Percentiles rank a stretch among this genome's conserved stretches.
Conservation (phyloP, 257 asterid species). For the Jaltomata sinuosa region DNA sequence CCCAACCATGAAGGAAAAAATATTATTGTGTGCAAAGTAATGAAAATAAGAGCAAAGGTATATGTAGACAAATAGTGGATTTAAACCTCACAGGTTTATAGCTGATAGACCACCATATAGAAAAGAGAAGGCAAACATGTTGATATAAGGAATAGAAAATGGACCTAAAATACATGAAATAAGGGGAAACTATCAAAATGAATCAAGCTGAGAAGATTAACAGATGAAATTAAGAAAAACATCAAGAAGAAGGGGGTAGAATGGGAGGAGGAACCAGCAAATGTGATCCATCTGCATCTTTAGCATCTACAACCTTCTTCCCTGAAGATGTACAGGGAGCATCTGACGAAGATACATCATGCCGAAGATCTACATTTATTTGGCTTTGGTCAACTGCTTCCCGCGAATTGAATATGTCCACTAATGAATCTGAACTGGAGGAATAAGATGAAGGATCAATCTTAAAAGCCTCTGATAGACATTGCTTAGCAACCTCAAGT, state of each 20-base stretch:
- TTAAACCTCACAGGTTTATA: background rate
- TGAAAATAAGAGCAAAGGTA: background rate
- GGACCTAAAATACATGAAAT: background rate
- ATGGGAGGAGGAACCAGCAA: conserved; percentile 15
- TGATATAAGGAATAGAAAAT: background rate
- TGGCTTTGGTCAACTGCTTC: conserved; percentile 6
- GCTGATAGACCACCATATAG: background rate
- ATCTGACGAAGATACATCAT: conserved; percentile 19
- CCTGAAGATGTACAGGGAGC: conserved; percentile 28
- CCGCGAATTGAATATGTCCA: conserved; percentile 47
- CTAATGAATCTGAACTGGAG: conserved; percentile 34
- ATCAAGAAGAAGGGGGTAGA: background rate
- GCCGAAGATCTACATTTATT: background rate
- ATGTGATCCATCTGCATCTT: conserved; percentile 9
- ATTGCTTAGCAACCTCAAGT: conserved; percentile 72
- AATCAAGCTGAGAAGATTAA: background rate
- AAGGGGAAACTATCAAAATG: background rate
- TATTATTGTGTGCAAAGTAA: background rate
- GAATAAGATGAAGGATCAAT: conserved; percentile 43
- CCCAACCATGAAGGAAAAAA: background rate
- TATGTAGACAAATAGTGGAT: background rate
- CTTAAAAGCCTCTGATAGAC: conserved; percentile 63
- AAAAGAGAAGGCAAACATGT: background rate
- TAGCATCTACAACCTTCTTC: conserved; percentile 15
- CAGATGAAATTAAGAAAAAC: background rate